These are phyloP conservation scores for Leccinum pachyderme DNA, from an alignment of 1,284 basidiomycete species.

Conservation along the genomic window DNA sequence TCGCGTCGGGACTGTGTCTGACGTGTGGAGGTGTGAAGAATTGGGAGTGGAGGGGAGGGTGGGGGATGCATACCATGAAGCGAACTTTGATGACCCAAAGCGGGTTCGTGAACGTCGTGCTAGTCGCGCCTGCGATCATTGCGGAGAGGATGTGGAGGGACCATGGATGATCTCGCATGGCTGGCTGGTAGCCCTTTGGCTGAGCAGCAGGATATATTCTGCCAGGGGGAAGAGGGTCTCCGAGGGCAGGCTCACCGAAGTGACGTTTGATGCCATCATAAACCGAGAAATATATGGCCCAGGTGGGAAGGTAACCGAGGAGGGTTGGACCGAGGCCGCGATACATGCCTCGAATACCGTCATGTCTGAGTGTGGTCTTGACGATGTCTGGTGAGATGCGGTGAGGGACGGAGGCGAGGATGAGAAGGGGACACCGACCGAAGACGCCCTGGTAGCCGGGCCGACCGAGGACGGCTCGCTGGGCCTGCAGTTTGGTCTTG, in stretches of 20 bases:
- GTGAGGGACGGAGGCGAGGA: conserved; percentile 13
- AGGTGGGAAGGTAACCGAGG: conserved; percentile 92
- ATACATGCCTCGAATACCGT: conserved; percentile 86
- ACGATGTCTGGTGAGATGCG: conserved; percentile 56
- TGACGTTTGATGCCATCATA: conserved; percentile 89
- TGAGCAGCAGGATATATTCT: conserved; percentile 77
- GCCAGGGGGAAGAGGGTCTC: conserved; percentile 36
- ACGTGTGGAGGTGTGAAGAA: conserved; percentile 5
- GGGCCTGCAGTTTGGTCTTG: conserved; percentile 96
- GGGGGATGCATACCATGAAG: conserved; percentile 76
- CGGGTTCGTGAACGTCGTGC: conserved; percentile 90
- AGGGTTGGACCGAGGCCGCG: conserved; percentile 94
- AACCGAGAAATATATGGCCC: conserved; percentile 98
- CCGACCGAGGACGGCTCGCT: conserved; percentile 64
- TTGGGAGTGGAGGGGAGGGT: neutral
- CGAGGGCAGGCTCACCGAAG: conserved; percentile 66
- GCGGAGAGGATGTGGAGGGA: conserved; percentile 86
- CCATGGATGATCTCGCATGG: conserved; percentile 76
- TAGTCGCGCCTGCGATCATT: conserved; percentile 88
- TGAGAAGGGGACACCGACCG: conserved; percentile 45
- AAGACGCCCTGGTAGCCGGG: conserved; percentile 74
- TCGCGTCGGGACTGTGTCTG: conserved; percentile 78
- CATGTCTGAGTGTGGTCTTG: conserved; percentile 66
- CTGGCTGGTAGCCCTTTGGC: conserved; percentile 76
- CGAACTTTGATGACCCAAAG: conserved; percentile 97